These are phyloP conservation scores for Physcomitrium patens DNA, from an alignment of 225 moss, liverwort and hornwort species.

Conservation along the genomic window DNA sequence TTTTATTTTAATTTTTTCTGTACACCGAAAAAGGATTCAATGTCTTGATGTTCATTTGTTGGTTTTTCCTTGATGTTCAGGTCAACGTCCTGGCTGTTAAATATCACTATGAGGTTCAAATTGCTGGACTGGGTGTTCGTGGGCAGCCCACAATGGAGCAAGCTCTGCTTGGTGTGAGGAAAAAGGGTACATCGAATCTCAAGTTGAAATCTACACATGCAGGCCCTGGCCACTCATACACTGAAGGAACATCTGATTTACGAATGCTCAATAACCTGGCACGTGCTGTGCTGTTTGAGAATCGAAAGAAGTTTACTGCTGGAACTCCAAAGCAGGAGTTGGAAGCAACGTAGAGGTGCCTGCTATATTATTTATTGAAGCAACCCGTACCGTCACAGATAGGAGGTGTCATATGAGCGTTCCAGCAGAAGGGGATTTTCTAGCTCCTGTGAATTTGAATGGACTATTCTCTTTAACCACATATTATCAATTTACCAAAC, in stretches of 20 bases:
- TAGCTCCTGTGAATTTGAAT: slow-evolving; percentile 7
- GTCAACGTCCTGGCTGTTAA: slow-evolving; percentile 78
- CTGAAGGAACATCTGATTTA: slow-evolving; percentile 80
- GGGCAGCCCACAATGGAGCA: slow-evolving; percentile 93
- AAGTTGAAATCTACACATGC: slow-evolving; percentile 83
- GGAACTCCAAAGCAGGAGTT: slow-evolving; percentile 67
- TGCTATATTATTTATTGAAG: slow-evolving; percentile 3
- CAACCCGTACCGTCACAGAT: slow-evolving; percentile 1
- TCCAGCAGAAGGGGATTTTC: background rate
- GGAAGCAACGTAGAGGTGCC: slow-evolving; percentile 55
- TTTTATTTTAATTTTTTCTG: no score
- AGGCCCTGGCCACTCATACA: slow-evolving; percentile 90
- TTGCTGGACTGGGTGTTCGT: slow-evolving; percentile 80
- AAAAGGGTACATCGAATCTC: slow-evolving; percentile 76
- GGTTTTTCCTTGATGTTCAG: slow-evolving; percentile 41
- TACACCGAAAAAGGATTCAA: no score
- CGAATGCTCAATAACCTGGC: slow-evolving; percentile 83
- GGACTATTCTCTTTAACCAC: background rate
- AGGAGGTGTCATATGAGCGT: background rate
- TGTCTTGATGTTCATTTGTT: background rate
- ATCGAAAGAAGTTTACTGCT: slow-evolving; percentile 63
- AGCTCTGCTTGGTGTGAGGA: slow-evolving; percentile 75
- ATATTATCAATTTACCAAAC: background rate
- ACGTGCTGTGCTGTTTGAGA: slow-evolving; percentile 69
- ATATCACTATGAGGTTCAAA: slow-evolving; percentile 92